phyloP scores from a whole-genome alignment of 768 basidiomycete species.

The Tephrocybe sp. region DNA sequence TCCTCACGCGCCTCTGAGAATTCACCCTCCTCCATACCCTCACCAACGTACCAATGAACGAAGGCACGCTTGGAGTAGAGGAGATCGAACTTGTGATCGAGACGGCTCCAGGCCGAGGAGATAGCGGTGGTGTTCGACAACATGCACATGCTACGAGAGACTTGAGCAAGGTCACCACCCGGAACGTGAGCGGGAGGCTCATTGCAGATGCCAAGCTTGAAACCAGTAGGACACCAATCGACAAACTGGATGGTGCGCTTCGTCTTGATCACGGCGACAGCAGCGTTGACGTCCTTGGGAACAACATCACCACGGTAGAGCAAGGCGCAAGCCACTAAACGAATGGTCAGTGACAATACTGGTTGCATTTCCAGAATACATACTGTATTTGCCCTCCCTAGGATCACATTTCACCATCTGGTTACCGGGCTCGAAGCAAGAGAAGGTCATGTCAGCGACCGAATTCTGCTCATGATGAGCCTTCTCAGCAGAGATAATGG shows the following conservation, averaged over 20 bases:
- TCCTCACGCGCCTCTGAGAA: constrained; percentile 99
- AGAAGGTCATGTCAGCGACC: constrained; percentile 97
- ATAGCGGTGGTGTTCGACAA: constrained; percentile 93
- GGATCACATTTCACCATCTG: constrained; percentile 98
- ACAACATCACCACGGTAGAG: constrained; percentile 97
- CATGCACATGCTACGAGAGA: constrained; percentile 95
- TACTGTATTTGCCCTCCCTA: constrained; percentile 97
- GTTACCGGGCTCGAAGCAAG: constrained; percentile 95
- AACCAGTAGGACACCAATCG: constrained; percentile 98
- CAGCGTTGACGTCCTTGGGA: constrained; percentile 92
- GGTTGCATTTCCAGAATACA: constrained; percentile 23
- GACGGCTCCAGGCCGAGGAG: constrained; percentile 91
- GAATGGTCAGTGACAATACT: constrained; percentile 11
- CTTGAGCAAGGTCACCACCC: constrained; percentile 92
- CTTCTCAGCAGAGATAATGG: constrained; percentile 91
- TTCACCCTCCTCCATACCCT: constrained; percentile 99
- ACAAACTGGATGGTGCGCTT: constrained; percentile 98
- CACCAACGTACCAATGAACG: constrained; percentile 96
- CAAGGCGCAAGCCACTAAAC: constrained; percentile 82
- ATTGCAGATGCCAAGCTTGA: constrained; percentile 98
- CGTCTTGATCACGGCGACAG: constrained; percentile 93
- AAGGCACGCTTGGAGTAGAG: constrained; percentile 96
- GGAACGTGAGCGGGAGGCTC: constrained; percentile 92
- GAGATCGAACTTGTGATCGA: constrained; percentile 96
- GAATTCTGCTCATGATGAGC: constrained; percentile 97